Evolutionary conservation across 2,329 filamentous ascomycete species (phyloP).

Genomic region (Nectriaceae sp.): DNA sequence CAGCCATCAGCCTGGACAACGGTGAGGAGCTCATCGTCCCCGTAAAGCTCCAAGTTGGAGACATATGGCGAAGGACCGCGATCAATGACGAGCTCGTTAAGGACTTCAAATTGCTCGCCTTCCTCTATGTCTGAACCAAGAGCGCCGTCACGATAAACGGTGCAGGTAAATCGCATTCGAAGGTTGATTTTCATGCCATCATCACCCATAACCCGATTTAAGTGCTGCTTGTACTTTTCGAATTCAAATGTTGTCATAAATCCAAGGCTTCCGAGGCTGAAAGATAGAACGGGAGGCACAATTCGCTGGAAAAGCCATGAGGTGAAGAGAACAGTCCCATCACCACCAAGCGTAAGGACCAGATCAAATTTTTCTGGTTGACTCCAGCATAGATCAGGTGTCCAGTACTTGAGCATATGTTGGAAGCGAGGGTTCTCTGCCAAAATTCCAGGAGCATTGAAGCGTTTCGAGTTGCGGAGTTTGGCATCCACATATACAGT

Average conservation of each 20-base stretch:
- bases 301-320: conserved; percentile 92
- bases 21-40: conserved; percentile 91
- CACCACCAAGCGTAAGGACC: conserved; percentile 83
- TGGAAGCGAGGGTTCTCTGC: conserved; percentile 75
- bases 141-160: conserved; percentile 77
- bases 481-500: conserved; percentile 99
- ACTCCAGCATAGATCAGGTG: conserved; percentile 91
- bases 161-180: conserved; percentile 98
- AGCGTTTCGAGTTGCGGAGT: conserved; percentile 83
- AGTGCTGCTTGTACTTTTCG: conserved; percentile 80
- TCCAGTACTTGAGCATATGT: conserved; percentile 92
- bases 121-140: conserved; percentile 72
- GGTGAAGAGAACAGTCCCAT: conserved; percentile 85
- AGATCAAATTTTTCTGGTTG: conserved; percentile 94
- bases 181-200: conserved; percentile 96
- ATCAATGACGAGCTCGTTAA: conserved; percentile 98
- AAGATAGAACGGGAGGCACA: conserved; percentile 81
- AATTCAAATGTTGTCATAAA: conserved; percentile 90
- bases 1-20: conserved; percentile 96
- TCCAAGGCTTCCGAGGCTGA: conserved; percentile 82
- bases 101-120: conserved; percentile 93
- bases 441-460: conserved; percentile 73
- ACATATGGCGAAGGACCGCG: conserved; percentile 96
- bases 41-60: conserved; percentile 93
- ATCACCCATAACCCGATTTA: conserved; percentile 89